Conservation (phyloP, 2,329 filamentous ascomycete genomes). For the Penicillium sp. region DNA sequence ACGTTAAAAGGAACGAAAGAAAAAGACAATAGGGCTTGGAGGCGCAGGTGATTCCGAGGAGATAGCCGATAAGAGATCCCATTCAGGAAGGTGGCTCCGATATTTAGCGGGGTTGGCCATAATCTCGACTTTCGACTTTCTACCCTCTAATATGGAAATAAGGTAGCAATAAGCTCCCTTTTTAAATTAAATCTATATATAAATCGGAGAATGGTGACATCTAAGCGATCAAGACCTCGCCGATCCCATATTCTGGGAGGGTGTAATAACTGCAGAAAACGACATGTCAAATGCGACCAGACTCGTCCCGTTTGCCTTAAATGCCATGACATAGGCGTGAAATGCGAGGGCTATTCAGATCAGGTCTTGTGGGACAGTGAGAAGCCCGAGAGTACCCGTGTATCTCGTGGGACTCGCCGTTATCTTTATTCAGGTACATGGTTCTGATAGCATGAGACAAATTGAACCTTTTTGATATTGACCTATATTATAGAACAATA, state of each 20-base stretch:
- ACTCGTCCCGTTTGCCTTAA: constrained; percentile 32
- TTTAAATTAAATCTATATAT: not conserved
- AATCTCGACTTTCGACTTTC: not conserved
- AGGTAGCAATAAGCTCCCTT: not conserved
- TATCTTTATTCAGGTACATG: constrained; percentile 34
- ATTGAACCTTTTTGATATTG: not conserved
- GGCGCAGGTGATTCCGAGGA: not conserved
- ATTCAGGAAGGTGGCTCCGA: constrained; percentile 11
- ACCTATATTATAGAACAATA: constrained; percentile 24
- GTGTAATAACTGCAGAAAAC: constrained; percentile 35
- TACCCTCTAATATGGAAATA: not conserved
- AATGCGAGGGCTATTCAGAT: constrained; percentile 33
- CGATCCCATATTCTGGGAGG: constrained; percentile 35
- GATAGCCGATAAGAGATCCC: constrained; percentile 6
- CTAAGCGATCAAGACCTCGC: constrained; percentile 18
- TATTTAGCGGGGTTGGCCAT: constrained; percentile 7
- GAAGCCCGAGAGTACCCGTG: not conserved
- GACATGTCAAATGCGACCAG: constrained; percentile 40
- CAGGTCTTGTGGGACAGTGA: constrained; percentile 29
- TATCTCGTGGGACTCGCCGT: constrained; percentile 23
- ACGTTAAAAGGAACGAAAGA: not conserved
- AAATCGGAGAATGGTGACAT: constrained; percentile 10
- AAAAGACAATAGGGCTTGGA: not conserved
- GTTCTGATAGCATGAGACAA: not conserved
- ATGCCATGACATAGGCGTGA: constrained; percentile 27